phyloP scores from a whole-genome alignment of 2,329 filamentous ascomycete genomes.

The Aspergillus ochraceoroseus region DNA sequence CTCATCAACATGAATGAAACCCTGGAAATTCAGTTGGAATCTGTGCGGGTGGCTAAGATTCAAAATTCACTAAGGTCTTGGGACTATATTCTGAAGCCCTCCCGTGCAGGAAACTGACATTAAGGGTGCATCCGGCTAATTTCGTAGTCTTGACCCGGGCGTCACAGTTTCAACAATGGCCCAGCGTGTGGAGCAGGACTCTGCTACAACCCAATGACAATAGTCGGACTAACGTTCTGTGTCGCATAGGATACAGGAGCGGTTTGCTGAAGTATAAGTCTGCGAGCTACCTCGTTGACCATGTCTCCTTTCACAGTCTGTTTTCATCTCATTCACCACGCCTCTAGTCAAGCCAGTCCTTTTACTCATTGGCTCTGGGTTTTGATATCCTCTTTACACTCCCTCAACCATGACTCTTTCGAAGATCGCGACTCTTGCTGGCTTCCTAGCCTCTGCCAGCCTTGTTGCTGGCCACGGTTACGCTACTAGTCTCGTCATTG shows the following conservation, averaged over 20 bases:
- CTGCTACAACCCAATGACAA: too few relatives aligned
- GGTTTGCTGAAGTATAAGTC: too few relatives aligned
- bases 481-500: slow-evolving; percentile 37
- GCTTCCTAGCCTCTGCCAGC: slow-evolving; percentile 24
- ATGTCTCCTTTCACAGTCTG: too few relatives aligned
- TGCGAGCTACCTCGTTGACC: too few relatives aligned
- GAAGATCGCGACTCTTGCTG: slow-evolving; percentile 21
- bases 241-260: too few relatives aligned
- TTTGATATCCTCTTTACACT: slow-evolving; percentile 15
- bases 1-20: slow-evolving; percentile 1
- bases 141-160: not conserved
- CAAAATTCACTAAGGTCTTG: slow-evolving; percentile 3
- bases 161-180: slow-evolving; percentile 3
- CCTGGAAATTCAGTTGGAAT: not conserved
- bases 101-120: too few relatives aligned
- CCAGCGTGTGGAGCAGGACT: too few relatives aligned
- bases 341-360: slow-evolving; percentile 15
- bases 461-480: slow-evolving; percentile 31
- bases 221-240: too few relatives aligned
- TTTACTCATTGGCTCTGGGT: slow-evolving; percentile 12
- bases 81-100: too few relatives aligned
- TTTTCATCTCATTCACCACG: slow-evolving; percentile 9
- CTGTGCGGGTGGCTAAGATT: slow-evolving; percentile 4
- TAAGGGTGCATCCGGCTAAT: slow-evolving; percentile 7
- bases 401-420: slow-evolving; percentile 25